These are phyloP conservation scores for Ilex aquifolium DNA, from an alignment of 257 asterid genomes.

Conservation along the genomic window DNA sequence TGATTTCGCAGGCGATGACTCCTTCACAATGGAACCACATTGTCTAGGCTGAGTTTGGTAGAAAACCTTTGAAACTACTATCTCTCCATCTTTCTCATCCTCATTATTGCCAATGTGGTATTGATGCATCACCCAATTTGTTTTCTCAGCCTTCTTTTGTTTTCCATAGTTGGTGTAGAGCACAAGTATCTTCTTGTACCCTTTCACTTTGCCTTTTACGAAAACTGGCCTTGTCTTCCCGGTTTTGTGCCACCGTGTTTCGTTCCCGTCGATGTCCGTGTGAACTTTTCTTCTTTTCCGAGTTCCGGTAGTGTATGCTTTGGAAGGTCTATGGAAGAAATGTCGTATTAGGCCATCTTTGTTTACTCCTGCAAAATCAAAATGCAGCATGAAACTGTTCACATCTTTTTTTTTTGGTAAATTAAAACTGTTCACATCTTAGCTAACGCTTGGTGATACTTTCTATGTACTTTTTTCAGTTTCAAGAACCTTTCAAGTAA, in stretches of 20 bases:
- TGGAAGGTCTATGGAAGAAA: conserved; percentile 45
- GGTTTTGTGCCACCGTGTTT: conserved; percentile 45
- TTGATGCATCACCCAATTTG: conserved; percentile 53
- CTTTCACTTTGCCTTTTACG: conserved; percentile 33
- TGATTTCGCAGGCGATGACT: conserved; percentile 11
- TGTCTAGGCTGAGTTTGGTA: conserved; percentile 32
- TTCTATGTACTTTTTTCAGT: too few species aligned
- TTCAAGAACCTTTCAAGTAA: too few species aligned
- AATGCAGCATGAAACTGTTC: too few species aligned
- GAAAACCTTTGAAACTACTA: conserved; percentile 25
- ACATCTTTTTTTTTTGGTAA: too few species aligned
- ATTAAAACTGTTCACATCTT: too few species aligned
- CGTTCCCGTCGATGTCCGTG: conserved; percentile 31
- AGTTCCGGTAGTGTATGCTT: conserved; percentile 44
- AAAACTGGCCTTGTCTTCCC: conserved; percentile 40
- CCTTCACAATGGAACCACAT: conserved; percentile 22
- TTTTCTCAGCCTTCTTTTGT: conserved; percentile 40
- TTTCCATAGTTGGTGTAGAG: conserved; percentile 42
- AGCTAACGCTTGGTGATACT: too few species aligned
- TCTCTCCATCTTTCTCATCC: conserved; percentile 45
- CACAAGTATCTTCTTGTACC: conserved; percentile 44
- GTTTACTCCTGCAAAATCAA: conserved; percentile 24
- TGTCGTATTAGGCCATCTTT: conserved; percentile 38
- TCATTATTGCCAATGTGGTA: conserved; percentile 44
- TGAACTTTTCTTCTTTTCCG: conserved; percentile 44